Percentiles rank a stretch among this genome's conserved stretches.
phyloP scores from a whole-genome alignment of 2,329 filamentous ascomycete species.

The Fusarium beomiforme region DNA sequence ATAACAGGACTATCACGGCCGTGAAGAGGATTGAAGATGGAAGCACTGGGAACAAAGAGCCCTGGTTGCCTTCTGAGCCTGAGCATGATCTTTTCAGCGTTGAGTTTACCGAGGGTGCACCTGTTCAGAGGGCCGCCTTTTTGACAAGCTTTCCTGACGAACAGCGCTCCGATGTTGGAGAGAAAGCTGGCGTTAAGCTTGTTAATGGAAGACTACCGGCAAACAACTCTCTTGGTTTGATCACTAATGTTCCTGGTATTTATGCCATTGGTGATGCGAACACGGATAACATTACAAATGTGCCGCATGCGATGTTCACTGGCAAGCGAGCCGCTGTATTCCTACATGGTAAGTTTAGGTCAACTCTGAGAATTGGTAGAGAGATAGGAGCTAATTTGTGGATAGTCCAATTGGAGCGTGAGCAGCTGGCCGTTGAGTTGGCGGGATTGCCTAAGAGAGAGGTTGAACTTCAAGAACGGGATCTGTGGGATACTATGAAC shows the following conservation, averaged over 20 bases:
- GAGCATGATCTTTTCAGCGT: slow-evolving; percentile 67
- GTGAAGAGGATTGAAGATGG: slow-evolving; percentile 59
- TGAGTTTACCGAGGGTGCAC: slow-evolving; percentile 58
- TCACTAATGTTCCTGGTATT: slow-evolving; percentile 63
- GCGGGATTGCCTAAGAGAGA: slow-evolving; percentile 42
- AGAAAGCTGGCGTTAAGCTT: slow-evolving; percentile 58
- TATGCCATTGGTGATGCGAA: slow-evolving; percentile 70
- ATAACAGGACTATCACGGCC: slow-evolving; percentile 63
- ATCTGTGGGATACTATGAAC: slow-evolving; percentile 59
- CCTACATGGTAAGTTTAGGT: slow-evolving; percentile 60
- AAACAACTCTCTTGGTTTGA: slow-evolving; percentile 53
- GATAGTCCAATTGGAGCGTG: slow-evolving; percentile 54
- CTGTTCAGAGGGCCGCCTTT: slow-evolving; percentile 61
- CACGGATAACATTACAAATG: slow-evolving; percentile 67
- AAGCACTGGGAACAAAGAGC: slow-evolving; percentile 49
- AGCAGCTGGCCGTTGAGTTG: slow-evolving; percentile 50
- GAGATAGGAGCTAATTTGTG: background rate
- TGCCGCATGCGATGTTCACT: slow-evolving; percentile 68
- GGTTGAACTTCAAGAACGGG: slow-evolving; percentile 48
- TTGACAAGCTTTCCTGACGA: slow-evolving; percentile 58
- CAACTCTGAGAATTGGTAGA: no score
- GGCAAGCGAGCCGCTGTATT: slow-evolving; percentile 68
- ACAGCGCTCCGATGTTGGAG: slow-evolving; percentile 60
- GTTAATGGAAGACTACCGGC: slow-evolving; percentile 56
- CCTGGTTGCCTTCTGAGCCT: slow-evolving; percentile 54